A percentile compares a stretch with the other conserved stretches of the same genome.
Conservation (phyloP, 2,329 filamentous ascomycete genomes). For the Alternaria solani region DNA sequence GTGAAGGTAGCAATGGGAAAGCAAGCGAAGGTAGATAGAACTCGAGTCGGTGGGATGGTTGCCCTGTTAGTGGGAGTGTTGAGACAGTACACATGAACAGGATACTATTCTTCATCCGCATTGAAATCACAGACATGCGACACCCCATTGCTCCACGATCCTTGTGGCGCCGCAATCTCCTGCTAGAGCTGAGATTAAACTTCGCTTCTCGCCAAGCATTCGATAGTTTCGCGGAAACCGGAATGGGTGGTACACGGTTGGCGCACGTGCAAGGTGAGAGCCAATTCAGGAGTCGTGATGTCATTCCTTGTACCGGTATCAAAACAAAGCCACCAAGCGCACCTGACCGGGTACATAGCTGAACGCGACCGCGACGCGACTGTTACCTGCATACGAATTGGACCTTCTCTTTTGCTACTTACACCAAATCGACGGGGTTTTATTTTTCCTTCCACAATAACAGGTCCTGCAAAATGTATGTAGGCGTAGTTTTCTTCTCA, state of each 20-base stretch:
- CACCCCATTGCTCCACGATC: not conserved
- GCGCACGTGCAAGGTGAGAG: slow-evolving; percentile 3
- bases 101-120: not conserved
- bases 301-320: slow-evolving; percentile 6
- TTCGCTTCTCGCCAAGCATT: not conserved
- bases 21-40: slow-evolving; percentile 1
- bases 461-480: not conserved
- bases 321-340: slow-evolving; percentile 6
- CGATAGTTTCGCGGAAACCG: not conserved
- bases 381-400: not conserved
- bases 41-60: not conserved
- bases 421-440: not conserved
- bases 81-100: not conserved
- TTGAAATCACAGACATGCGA: not conserved
- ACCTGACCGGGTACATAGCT: slow-evolving; percentile 3
- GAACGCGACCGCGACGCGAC: slow-evolving; percentile 8
- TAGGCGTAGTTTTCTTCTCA: not conserved
- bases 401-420: not conserved
- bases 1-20: not conserved
- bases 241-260: not conserved
- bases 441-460: not conserved
- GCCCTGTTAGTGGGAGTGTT: not conserved
- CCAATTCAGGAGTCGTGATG: slow-evolving; percentile 12
- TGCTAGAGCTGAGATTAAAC: not conserved
- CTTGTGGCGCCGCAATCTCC: not conserved